Percentiles rank a stretch among this genome's conserved stretches.
These are phyloP conservation scores for Diutina neorugosa DNA, from an alignment of 1,139 yeast species.

Conservation along the genomic window DNA sequence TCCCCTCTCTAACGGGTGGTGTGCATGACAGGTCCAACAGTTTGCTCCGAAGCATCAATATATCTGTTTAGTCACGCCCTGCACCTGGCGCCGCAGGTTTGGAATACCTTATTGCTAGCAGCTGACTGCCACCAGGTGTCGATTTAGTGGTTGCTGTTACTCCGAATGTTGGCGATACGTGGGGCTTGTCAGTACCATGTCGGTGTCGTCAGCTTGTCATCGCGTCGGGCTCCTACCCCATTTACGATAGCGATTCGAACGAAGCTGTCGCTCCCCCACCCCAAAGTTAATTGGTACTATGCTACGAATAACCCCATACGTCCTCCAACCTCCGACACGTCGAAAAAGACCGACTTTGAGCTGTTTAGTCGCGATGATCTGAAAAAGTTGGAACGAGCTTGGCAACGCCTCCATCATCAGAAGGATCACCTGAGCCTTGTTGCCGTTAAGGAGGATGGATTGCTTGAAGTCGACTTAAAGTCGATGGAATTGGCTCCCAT, in stretches of 20 bases:
- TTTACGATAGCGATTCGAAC: not conserved
- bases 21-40: not conserved
- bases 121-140: not conserved
- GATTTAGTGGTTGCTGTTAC: not conserved
- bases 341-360: slow-evolving; percentile 31
- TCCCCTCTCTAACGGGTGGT: not conserved
- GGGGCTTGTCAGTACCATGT: not conserved
- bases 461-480: slow-evolving; percentile 58
- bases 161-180: not conserved
- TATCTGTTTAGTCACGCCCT: not conserved
- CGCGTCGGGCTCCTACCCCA: not conserved
- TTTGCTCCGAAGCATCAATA: not conserved
- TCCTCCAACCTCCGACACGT: slow-evolving; percentile 46
- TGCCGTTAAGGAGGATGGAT: slow-evolving; percentile 44
- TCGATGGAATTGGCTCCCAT: slow-evolving; percentile 49
- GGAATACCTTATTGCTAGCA: not conserved
- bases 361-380: slow-evolving; percentile 62
- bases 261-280: not conserved
- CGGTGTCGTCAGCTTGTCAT: not conserved
- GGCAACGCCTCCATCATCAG: slow-evolving; percentile 30
- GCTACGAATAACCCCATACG: slow-evolving; percentile 67
- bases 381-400: slow-evolving; percentile 49
- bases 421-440: slow-evolving; percentile 18
- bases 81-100: not conserved
- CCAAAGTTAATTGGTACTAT: slow-evolving; percentile 51